Evolutionary conservation across 257 asterid species (phyloP), one percentile per base, ranked within the genome.

Genomic region (Ajuga chamaepitys): DNA sequence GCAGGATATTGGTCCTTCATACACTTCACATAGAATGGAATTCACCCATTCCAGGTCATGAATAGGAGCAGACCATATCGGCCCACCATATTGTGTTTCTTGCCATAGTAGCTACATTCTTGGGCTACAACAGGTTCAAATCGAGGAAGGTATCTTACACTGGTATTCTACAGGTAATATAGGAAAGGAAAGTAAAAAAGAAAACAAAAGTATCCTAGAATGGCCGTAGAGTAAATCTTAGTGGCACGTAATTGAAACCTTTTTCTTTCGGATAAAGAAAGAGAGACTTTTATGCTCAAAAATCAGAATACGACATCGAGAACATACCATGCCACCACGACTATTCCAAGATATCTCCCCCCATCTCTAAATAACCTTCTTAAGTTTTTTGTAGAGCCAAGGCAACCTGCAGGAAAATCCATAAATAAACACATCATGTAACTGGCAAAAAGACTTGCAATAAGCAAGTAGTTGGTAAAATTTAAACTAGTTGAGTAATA

Each of bases 241-340:
- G 12, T 45, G n/a, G 61, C 70, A 55, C 45, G 41, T 58, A 40
- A 6, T 42, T 51, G 37, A 40, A 42, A 48, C 50, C 35, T 54
- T 11, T 30, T 30, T 30, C 7, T 30, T 30, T 30, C 37, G 4
- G 4, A 30, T 30, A n/a, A 32, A 28, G 32, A 13, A 41, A 48
- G 22, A 58, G 58, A 3, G 37, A 28, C 2, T 24, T 30, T 48
- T 41, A 52, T 26, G 53, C 67, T n/a, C n/a, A n/a, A n/a, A n/a
- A n/a, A n/a, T 25, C 35, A 28, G 44, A 64, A 68, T 47, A 64
- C 50, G 75, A 74, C 60, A 79, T 63, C 61, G 20, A 55, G 55
- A 58, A 68, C 73, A 25, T 75, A 84, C 91, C 91, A 82, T 79
- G 79, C 85, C 91, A 52, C 82, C 87, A 68, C 91, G 82, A 82